A percentile compares a stretch with the other conserved stretches of the same genome.
Conservation (phyloP, 2,329 filamentous ascomycete genomes). For the Epichloe glyceriae region DNA sequence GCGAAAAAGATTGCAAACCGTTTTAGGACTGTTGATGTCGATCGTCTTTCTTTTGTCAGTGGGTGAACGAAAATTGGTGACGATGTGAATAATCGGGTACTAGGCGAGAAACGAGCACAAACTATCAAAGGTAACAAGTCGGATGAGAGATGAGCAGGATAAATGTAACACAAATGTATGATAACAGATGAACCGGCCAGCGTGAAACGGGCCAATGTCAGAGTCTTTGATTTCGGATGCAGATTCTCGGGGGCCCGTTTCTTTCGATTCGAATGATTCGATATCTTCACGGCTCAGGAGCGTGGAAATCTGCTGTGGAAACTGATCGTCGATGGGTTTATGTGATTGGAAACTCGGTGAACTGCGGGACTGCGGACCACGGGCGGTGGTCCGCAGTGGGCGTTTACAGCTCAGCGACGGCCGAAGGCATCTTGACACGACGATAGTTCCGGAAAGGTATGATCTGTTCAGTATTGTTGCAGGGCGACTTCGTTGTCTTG, state of each 20-base stretch:
- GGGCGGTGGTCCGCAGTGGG: constrained; percentile 54
- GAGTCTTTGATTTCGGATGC: constrained; percentile 23
- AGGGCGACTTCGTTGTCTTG: constrained; percentile 55
- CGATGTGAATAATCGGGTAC: too few relatives aligned
- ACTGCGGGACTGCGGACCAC: constrained; percentile 74
- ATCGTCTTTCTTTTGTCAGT: not conserved
- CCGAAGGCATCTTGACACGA: constrained; percentile 61
- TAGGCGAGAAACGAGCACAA: not conserved
- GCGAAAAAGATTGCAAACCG: not conserved
- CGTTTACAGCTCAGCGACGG: constrained; percentile 86
- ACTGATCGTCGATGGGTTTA: constrained; percentile 49
- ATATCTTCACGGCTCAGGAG: constrained; percentile 21
- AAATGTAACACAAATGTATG: not conserved
- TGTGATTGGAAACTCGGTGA: constrained; percentile 52
- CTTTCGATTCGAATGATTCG: not conserved
- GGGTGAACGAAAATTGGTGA: not conserved
- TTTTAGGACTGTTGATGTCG: not conserved
- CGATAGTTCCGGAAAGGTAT: constrained; percentile 43
- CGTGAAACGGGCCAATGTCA: constrained; percentile 16
- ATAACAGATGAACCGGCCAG: constrained; percentile 13
- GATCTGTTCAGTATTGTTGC: constrained; percentile 19
- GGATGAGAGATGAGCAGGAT: not conserved
- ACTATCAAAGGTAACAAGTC: not conserved
- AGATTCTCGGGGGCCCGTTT: constrained; percentile 24
- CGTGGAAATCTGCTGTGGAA: constrained; percentile 39